phyloP scores from a whole-genome alignment of 2,329 filamentous ascomycete species.

The Pyricularia grisea region DNA sequence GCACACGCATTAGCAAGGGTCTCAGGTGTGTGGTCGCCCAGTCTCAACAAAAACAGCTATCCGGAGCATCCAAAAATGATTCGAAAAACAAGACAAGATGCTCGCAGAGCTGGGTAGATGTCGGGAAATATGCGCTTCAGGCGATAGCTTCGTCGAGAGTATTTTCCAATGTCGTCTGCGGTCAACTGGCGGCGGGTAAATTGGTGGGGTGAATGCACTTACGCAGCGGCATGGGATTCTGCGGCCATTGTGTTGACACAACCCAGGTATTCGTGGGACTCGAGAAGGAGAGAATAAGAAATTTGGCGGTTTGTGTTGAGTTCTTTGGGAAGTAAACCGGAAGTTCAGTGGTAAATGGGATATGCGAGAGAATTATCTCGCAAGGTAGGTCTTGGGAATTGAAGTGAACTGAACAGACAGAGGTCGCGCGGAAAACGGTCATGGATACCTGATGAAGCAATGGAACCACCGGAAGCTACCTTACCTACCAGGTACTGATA shows the following conservation, averaged over 20 bases:
- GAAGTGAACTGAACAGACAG: background rate
- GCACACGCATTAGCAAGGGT: background rate
- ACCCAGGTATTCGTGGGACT: background rate
- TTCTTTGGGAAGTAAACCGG: background rate
- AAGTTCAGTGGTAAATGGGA: background rate
- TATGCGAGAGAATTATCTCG: background rate
- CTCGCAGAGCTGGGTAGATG: too few relatives aligned
- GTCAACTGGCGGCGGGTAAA: background rate
- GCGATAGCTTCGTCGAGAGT: background rate
- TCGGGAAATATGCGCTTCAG: background rate
- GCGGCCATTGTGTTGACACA: slow-evolving; percentile 1
- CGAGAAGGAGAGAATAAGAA: background rate
- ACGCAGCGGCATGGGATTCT: slow-evolving; percentile 4
- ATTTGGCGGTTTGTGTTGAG: background rate
- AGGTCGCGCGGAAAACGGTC: background rate
- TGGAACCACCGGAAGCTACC: background rate
- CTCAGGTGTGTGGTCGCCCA: background rate
- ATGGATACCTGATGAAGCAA: slow-evolving; percentile 1
- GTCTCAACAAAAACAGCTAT: background rate
- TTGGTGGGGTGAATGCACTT: slow-evolving; percentile 4
- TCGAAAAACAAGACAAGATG: background rate
- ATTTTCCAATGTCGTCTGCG: background rate
- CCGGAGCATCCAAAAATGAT: background rate
- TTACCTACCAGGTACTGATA: background rate
- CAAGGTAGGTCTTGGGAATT: background rate